These are phyloP conservation scores for Trichophyton benhamiae DNA, from an alignment of 2,329 filamentous ascomycete genomes.

Conservation along the genomic window DNA sequence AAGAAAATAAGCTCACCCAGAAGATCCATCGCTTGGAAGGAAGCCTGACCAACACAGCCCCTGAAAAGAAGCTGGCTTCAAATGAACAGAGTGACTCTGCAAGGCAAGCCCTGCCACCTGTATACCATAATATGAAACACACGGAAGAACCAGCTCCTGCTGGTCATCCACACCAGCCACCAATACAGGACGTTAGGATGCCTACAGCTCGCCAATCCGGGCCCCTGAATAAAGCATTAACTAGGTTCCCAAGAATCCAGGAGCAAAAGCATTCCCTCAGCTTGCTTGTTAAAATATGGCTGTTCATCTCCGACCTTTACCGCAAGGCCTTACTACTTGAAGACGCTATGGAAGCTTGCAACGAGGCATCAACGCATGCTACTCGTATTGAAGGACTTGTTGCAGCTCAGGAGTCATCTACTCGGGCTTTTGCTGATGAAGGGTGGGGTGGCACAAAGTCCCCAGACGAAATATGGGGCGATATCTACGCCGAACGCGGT, in stretches of 20 bases:
- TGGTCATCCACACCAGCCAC: constrained; percentile 34
- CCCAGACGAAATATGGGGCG: constrained; percentile 71
- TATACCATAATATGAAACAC: constrained; percentile 29
- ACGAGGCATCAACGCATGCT: constrained; percentile 69
- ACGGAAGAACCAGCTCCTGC: constrained; percentile 23
- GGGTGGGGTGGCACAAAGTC: constrained; percentile 73
- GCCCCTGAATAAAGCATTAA: constrained; percentile 31
- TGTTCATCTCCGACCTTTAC: constrained; percentile 81
- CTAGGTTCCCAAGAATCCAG: constrained; percentile 40
- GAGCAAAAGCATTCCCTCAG: constrained; percentile 45
- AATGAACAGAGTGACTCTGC: constrained; percentile 4
- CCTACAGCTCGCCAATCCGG: constrained; percentile 27
- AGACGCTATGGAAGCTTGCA: constrained; percentile 65
- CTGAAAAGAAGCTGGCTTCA: constrained; percentile 11
- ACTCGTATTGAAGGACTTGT: constrained; percentile 57
- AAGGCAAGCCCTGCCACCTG: constrained; percentile 21
- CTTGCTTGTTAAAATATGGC: constrained; percentile 68
- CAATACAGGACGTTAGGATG: constrained; percentile 29
- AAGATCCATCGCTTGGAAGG: constrained; percentile 25
- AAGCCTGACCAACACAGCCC: constrained; percentile 20
- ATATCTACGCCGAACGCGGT: constrained; percentile 69
- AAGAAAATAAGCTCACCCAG: constrained; percentile 10
- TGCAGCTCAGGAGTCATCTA: constrained; percentile 48
- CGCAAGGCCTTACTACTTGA: constrained; percentile 66
- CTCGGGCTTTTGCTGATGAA: constrained; percentile 48